These are phyloP conservation scores for Sporothrix variecibatus DNA, from an alignment of 2,329 filamentous ascomycete genomes.

Conservation along the genomic window DNA sequence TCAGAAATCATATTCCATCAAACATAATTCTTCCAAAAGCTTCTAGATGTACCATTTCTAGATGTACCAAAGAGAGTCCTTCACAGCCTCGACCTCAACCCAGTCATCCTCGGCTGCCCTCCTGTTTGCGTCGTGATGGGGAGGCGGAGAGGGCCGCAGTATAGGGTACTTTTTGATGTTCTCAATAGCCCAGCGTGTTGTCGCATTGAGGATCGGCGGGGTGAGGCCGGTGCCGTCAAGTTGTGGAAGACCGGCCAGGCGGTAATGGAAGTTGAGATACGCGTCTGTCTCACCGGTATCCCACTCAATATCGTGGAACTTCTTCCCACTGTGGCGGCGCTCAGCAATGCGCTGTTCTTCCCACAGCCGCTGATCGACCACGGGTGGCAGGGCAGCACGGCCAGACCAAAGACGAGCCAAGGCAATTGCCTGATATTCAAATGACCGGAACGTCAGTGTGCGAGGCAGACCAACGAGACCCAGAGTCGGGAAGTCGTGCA, in stretches of 20 bases:
- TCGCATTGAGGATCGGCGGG: conserved; percentile 48
- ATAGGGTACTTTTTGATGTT: conserved; percentile 52
- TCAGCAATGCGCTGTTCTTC: conserved; percentile 44
- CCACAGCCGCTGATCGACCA: conserved; percentile 48
- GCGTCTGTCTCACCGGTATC: conserved; percentile 52
- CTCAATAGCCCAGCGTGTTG: conserved; percentile 51
- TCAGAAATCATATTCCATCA: not conserved
- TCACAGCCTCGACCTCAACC: conserved; percentile 4
- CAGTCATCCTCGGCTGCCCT: conserved; percentile 2
- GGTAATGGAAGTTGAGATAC: conserved; percentile 50
- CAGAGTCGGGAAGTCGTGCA: conserved; percentile 49
- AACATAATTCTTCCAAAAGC: not conserved
- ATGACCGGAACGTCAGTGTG: conserved; percentile 44
- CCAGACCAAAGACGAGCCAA: conserved; percentile 41
- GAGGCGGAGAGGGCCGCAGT: not conserved
- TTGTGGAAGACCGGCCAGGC: conserved; percentile 51
- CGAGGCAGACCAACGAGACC: conserved; percentile 55
- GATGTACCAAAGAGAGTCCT: conserved; percentile 18
- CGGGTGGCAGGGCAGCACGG: conserved; percentile 45
- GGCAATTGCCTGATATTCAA: conserved; percentile 44
- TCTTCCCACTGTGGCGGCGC: conserved; percentile 38
- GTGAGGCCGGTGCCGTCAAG: conserved; percentile 50
- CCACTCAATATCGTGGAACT: conserved; percentile 57
- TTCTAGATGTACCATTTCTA: not conserved
- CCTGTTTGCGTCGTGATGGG: not conserved